Evolutionary conservation across 495 filamentous ascomycete species (phyloP).

Genomic region (Hyaloscypha finlandica): DNA sequence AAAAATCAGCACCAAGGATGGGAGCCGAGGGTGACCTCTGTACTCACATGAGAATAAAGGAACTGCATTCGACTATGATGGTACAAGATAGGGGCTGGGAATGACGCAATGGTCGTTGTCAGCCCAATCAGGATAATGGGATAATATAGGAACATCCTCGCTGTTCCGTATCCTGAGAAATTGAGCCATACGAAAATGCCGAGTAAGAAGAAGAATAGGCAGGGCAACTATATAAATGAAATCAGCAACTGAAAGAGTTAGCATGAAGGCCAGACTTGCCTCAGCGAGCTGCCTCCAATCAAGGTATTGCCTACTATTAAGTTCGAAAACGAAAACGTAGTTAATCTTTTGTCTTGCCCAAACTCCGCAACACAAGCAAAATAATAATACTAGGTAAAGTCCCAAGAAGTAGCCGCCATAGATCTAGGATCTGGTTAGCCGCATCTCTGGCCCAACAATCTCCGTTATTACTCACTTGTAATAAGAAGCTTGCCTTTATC

Average conservation of each 20-base stretch:
- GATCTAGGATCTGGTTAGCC: conserved; percentile 41
- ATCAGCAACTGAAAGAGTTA: not conserved
- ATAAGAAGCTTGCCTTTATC: conserved; percentile 69
- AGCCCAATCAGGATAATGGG: conserved; percentile 76
- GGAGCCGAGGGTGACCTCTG: conserved; percentile 36
- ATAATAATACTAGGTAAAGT: conserved; percentile 72
- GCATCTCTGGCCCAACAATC: not conserved
- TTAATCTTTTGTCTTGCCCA: conserved; percentile 87
- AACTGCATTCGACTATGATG: conserved; percentile 80
- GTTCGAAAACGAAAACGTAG: conserved; percentile 95
- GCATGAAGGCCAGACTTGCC: not conserved
- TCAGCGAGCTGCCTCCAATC: conserved; percentile 79
- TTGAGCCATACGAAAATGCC: conserved; percentile 87
- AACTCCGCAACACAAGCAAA: conserved; percentile 75
- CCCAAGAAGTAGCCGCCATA: conserved; percentile 85
- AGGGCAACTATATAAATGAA: conserved; percentile 65
- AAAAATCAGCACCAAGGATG: not conserved
- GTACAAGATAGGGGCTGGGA: conserved; percentile 74
- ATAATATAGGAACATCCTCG: conserved; percentile 79
- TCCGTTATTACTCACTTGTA: conserved; percentile 47
- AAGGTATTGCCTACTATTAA: conserved; percentile 78
- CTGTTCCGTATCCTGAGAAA: conserved; percentile 64
- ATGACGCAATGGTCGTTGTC: conserved; percentile 64
- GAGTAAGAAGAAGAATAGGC: conserved; percentile 73
- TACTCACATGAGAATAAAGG: conserved; percentile 70